Base-by-base conservation (phyloP, 176 grass and related monocot species). In the Thalia dealbata region DNA sequence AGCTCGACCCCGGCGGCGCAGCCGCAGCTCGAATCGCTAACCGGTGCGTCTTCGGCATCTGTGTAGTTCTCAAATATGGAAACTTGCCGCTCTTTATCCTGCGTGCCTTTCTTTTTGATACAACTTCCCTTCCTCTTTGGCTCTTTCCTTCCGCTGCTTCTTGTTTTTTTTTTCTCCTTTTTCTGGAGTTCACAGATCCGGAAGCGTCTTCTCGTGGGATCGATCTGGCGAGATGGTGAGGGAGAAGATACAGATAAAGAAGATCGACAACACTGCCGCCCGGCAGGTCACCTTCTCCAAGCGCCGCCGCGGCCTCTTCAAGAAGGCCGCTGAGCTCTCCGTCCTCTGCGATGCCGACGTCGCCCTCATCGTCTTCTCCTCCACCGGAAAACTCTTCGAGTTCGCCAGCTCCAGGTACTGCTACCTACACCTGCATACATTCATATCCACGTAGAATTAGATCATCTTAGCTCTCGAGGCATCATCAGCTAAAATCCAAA, bases 201-300 rank as follows among this genome's bases (percentile, higher is more conserved):
- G 61, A 28, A n/a, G 32, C 54, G 22, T 58, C 18, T 21, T 16
- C 27, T 14, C 27, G 16, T 10, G 8, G 16, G 18, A 41, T 4
- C 35, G 35, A n/a, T 2, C 27, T 23, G 15, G 62, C 25, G 45
- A 48, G 25, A 68, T 68, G 65, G 65, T 68, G 65, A 22, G 65
- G 38, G 65, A 68, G 65, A 68, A 68, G 65, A 68, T 68, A 21
- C 65, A 68, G 65, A 68, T 68, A n/a, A 41, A 43, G 65, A 68
- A 68, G 30, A 68, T 68, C 18, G 65, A 68, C 38, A 68, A 68
- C 65, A 68, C 65, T 32, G 65, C 65, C 18, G 65, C 65, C 35
- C 7, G 65, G 65, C 65, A 68, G 38, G 65, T 68, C 10, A 68
- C 65, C 19, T 68, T 68, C 65, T 68, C 65, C 19, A 68, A 68